Conservation (phyloP, 371 early-diverging fungal genomes). For the Mortierella sp. region DNA sequence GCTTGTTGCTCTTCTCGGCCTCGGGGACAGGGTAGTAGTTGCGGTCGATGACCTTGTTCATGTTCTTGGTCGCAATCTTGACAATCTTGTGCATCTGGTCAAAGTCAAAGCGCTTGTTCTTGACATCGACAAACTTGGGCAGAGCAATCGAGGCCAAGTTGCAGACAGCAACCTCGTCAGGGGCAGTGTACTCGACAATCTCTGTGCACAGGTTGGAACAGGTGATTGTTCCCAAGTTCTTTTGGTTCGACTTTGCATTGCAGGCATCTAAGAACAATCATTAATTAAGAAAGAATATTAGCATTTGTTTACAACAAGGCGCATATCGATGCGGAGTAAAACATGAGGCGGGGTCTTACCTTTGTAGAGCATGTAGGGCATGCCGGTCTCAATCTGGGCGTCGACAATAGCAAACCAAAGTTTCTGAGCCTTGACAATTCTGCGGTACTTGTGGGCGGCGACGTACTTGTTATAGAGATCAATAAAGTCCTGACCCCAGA, state of each 20-base stretch:
- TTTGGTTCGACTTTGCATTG: constrained; percentile 98
- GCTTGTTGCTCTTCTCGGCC: constrained; percentile 89
- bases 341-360: constrained; percentile 63
- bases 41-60: constrained; percentile 98
- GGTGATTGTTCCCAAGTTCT: constrained; percentile 96
- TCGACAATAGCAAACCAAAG: constrained; percentile 99
- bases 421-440: constrained; percentile 96
- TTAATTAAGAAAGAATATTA: neutral
- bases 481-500: constrained; percentile 97
- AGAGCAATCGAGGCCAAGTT: constrained; percentile 97
- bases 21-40: constrained; percentile 97
- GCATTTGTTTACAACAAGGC: neutral
- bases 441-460: constrained; percentile 83
- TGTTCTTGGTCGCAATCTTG: constrained; percentile 90
- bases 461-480: constrained; percentile 94
- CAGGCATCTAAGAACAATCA: constrained; percentile 67
- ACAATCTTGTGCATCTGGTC: constrained; percentile 74
- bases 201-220: constrained; percentile 87
- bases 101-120: constrained; percentile 64
- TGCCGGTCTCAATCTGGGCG: constrained; percentile 99
- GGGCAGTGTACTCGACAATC: constrained; percentile 96
- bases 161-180: constrained; percentile 99
- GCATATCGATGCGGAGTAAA: neutral
- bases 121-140: constrained; percentile 86
- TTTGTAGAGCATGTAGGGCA: constrained; percentile 99